phyloP scores from a whole-genome alignment of 768 basidiomycete species.

The Psilocybe cyanescens region DNA sequence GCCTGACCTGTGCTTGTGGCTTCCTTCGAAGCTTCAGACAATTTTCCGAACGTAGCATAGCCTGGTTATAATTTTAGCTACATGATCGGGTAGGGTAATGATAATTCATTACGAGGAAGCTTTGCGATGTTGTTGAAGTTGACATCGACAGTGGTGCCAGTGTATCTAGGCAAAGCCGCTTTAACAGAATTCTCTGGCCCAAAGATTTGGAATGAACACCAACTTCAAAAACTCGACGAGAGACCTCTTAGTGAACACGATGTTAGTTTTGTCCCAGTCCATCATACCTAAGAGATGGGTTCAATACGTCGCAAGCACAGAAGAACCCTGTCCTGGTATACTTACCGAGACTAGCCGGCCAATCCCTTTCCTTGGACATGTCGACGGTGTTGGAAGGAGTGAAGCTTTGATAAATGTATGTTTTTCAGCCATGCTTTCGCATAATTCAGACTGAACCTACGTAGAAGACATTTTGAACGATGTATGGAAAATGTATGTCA shows the following conservation, averaged over 20 bases:
- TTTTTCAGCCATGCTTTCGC: conserved; percentile 4
- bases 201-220: conserved; percentile 20
- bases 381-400: conserved; percentile 60
- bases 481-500: conserved; percentile 3
- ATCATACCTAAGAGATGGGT: conserved; percentile 59
- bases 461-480: conserved; percentile 40
- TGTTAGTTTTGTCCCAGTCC: conserved; percentile 78
- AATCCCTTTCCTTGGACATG: conserved; percentile 71
- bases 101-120: conserved; percentile 65
- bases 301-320: not conserved
- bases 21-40: conserved; percentile 27
- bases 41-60: conserved; percentile 72
- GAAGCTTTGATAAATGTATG: conserved; percentile 43
- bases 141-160: conserved; percentile 76
- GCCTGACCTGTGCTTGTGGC: not conserved
- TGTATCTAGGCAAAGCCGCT: conserved; percentile 50
- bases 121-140: conserved; percentile 76
- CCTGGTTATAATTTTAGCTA: conserved; percentile 39
- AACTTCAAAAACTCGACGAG: conserved; percentile 81
- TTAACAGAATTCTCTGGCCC: not conserved
- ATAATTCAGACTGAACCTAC: conserved; percentile 29
- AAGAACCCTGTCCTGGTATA: not conserved
- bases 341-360: conserved; percentile 68
- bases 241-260: conserved; percentile 80
- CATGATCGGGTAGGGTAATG: conserved; percentile 16